Evolutionary conservation across 345 rosid genomes (phyloP).

Genomic region (Murraya koenigii): DNA sequence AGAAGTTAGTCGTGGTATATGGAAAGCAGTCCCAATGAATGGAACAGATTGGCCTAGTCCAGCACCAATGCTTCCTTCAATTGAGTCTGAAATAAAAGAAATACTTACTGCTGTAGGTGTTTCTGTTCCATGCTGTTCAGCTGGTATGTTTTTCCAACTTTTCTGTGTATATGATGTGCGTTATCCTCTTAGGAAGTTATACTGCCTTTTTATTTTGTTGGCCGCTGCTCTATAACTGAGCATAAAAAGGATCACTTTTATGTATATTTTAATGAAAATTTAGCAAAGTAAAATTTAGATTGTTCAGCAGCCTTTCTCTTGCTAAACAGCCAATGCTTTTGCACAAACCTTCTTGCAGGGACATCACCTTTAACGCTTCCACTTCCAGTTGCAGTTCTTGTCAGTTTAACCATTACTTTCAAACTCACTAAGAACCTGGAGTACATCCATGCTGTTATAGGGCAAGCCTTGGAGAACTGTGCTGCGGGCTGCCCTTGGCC

Average conservation of each 20-base stretch:
- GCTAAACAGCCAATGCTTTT: background rate
- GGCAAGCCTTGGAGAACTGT: conserved; percentile 61
- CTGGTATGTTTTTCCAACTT: conserved; percentile 32
- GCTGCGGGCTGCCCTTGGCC: conserved; percentile 57
- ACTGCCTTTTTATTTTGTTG: background rate
- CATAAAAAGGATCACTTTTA: background rate
- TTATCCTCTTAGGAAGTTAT: background rate
- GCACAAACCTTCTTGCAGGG: conserved; percentile 27
- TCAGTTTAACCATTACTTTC: conserved; percentile 70
- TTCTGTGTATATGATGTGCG: background rate
- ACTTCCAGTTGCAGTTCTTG: conserved; percentile 67
- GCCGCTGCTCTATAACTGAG: background rate
- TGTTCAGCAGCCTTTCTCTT: background rate
- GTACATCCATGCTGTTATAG: conserved; percentile 57
- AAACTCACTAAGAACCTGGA: conserved; percentile 48
- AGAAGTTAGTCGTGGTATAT: conserved; percentile 59
- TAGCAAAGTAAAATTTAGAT: background rate
- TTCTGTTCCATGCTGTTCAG: conserved; percentile 33
- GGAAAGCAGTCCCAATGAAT: conserved; percentile 71
- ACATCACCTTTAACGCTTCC: conserved; percentile 43
- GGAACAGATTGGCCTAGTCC: conserved; percentile 85
- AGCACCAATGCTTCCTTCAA: conserved; percentile 34
- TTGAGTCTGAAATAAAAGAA: conserved; percentile 55
- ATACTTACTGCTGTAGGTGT: conserved; percentile 56
- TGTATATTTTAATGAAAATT: background rate